These are phyloP conservation scores for Tetrahymena malaccensis DNA, from an alignment of 73 alveolate species.

Conservation along the genomic window DNA sequence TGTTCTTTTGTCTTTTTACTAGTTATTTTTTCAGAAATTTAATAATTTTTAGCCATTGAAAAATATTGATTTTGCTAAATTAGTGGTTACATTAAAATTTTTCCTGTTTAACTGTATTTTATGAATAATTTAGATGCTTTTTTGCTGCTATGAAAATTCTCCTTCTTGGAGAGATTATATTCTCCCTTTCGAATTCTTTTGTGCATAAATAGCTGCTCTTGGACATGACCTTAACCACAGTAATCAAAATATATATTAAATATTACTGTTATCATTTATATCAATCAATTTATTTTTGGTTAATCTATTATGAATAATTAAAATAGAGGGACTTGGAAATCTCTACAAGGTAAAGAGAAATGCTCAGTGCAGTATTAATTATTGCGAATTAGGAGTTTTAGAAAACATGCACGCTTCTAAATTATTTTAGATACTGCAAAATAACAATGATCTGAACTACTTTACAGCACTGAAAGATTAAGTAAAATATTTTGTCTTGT, in stretches of 20 bases:
- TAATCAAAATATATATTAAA: not conserved
- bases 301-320: not conserved
- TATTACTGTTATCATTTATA: not conserved
- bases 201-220: conserved; percentile 11
- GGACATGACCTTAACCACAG: conserved; percentile 25
- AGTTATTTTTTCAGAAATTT: too few relatives aligned
- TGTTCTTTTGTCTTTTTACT: too few relatives aligned
- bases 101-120: not conserved
- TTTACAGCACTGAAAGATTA: conserved; percentile 1
- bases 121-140: not conserved
- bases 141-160: conserved; percentile 9
- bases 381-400: conserved; percentile 26
- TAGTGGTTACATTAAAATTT: not conserved
- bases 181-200: not conserved
- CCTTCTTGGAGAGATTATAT: not conserved
- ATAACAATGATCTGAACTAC: not conserved
- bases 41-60: too few relatives aligned
- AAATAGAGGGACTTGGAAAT: conserved; percentile 36
- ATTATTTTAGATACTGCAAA: conserved; percentile 4
- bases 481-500: not conserved
- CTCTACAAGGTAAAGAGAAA: conserved; percentile 17
- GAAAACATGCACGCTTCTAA: conserved; percentile 38
- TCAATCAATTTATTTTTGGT: not conserved
- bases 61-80: too few relatives aligned
- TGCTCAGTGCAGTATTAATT: not conserved